Base-by-base conservation (phyloP, 2,329 filamentous ascomycete species). In the Epichloe gansuensis region DNA sequence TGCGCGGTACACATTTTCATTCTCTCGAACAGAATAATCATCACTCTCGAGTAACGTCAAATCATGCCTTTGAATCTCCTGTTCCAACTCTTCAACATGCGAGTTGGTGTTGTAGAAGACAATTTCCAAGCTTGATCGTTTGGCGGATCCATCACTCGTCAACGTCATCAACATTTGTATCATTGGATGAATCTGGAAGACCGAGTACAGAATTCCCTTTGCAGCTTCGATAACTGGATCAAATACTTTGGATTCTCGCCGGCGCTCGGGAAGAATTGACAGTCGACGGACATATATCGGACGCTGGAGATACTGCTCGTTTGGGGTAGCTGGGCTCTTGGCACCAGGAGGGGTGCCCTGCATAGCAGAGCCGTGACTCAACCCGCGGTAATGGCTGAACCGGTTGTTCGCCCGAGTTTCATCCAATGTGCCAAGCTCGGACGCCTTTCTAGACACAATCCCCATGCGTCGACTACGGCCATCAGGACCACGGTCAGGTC, bases 311-410 rank as follows among this genome's bases (percentile, higher is more conserved):
- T 73, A 71, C 2, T 75, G 71, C 44, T 84, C 80, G 31, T 76
- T 76, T 12, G 80, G 79, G 53, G 78, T 82, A 27, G 71, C 71
- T n/a, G 80, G 80, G 57, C 78, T 82, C 55, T 74, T 73, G 31
- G 63, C 66, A 2, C 59, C 59, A 40, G 63, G 60, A n/a, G 70
- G 66, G 38, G 68, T 70, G 21, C 74, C 76, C 55, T 79, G 77
- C 77, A 84, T 83, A 6, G 81, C 82, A 34, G 81, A 84, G n/a
- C 81, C 81, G 56, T 84, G 80, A 56, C 81, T 84, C 39, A 84
- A 69, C 13, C 81, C 81, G 49, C 81, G 76, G 56, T 82, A 83
- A 61, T 84, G 81, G 58, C 80, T 84, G 61, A 82, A 81, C 23
- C 81, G 75, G 56, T 84, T 82, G 58, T 77, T 79, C n/a, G 70